Evolutionary conservation across 129 eudicot genomes (phyloP), one percentile per base, ranked within the genome.

Genomic region (Calendula officinalis): DNA sequence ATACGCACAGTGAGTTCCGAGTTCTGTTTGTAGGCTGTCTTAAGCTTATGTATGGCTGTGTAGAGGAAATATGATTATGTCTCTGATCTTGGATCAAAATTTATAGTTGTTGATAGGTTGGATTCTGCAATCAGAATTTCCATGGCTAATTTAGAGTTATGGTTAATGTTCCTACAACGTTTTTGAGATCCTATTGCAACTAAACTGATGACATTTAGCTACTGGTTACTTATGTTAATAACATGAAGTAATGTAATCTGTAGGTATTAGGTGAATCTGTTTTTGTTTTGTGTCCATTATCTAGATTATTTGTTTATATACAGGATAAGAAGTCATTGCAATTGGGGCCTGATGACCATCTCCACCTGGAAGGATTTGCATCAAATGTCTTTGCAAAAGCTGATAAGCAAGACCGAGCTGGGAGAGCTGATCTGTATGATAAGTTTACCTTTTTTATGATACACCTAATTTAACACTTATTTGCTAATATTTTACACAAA

Each of bases 361-460:
- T 85, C 27, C 88, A 91, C 62, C 72, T 91, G 16, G 96, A 91
- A 76, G 98, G 96, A 40, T 91, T 91, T 81, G 98, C 98, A 17
- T 75, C 80, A 63, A 91, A 80, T 77, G 95, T 91, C 38, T 91
- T 91, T 73, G 81, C 91, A 14, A 91, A 87, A 75, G 98, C 98
- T 40, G 98, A 88, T 69, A 91, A 91, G 78, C 96, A 91, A 83
- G 98, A 91, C 71, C 87, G 91, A 58, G 95, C 96, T 49, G 96
- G 87, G 34, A 80, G 96, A 73, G 91, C 98, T 57, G 96, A 91
- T 80, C 69, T 83, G 98, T 91, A 83, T 17, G 91, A 46, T 58
- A 38, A 32, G 12, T 57, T 62, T 30, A 62, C 16, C 46, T 14
- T 62, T 62, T 12, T 77, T 44, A 42, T 70, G 32, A 56, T 64